Conservation (phyloP, 2,329 filamentous ascomycete species). For the Diplodia scrobiculata region DNA sequence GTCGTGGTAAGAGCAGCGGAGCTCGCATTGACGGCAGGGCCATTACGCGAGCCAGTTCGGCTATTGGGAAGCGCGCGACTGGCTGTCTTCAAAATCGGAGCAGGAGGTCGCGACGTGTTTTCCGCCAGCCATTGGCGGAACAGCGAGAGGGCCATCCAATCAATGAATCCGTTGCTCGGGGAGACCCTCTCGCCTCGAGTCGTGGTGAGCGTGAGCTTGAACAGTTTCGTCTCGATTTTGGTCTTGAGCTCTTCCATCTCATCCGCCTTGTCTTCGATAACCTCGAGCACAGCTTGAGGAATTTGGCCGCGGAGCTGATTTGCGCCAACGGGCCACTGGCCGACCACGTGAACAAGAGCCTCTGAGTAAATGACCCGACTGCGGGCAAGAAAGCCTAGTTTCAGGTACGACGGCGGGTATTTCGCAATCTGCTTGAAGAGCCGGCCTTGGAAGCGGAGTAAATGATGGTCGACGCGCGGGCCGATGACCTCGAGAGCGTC, state of each 20-base stretch:
- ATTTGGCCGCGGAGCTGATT: constrained; percentile 64
- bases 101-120: constrained; percentile 73
- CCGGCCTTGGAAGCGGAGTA: constrained; percentile 85
- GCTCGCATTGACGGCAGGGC: constrained; percentile 13
- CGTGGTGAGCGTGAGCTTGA: constrained; percentile 77
- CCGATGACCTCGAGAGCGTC: constrained; percentile 86
- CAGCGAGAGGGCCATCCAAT: constrained; percentile 84
- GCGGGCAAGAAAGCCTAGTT: constrained; percentile 81
- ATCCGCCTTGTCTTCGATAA: constrained; percentile 94
- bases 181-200: constrained; percentile 78
- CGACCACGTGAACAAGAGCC: constrained; percentile 89
- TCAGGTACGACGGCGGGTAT: constrained; percentile 89
- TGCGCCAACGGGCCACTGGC: constrained; percentile 84
- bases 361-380: constrained; percentile 75
- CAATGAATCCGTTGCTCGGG: constrained; percentile 76
- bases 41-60: constrained; percentile 15
- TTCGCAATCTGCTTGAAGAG: constrained; percentile 97
- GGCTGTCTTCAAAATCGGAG: constrained; percentile 51
- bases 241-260: constrained; percentile 82
- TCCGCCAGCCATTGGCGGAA: constrained; percentile 94
- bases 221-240: constrained; percentile 77
- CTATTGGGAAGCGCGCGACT: constrained; percentile 30
- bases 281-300: constrained; percentile 74
- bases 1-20: constrained; percentile 11
- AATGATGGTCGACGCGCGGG: constrained; percentile 87